Conservation (phyloP, 208 protist genomes). For the Leishmania mexicana region DNA sequence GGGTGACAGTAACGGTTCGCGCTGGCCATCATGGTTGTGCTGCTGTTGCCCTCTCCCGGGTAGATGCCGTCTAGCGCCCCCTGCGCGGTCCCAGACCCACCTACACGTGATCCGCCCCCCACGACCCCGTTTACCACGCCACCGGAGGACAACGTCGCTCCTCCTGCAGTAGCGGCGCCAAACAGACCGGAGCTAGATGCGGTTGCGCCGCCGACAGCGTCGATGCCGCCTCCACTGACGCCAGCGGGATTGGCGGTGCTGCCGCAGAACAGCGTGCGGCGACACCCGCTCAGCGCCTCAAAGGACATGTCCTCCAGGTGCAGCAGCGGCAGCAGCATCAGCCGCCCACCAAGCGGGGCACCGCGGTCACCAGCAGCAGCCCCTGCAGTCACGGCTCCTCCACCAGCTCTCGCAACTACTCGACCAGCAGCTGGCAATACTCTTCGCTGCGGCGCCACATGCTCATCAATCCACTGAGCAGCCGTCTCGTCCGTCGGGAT, state of each 20-base stretch:
- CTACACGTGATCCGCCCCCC: slow-evolving; percentile 7
- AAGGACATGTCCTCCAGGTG: slow-evolving; percentile 72
- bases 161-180: background rate
- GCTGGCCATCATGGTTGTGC: background rate
- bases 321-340: slow-evolving; percentile 52
- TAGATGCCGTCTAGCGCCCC: background rate
- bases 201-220: background rate
- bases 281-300: slow-evolving; percentile 52
- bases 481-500: slow-evolving; percentile 15
- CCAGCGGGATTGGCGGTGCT: background rate
- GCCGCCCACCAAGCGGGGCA: slow-evolving; percentile 28
- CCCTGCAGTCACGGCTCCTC: background rate
- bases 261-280: slow-evolving; percentile 17
- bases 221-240: background rate
- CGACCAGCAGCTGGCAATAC: slow-evolving; percentile 10
- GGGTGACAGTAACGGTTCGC: slow-evolving; percentile 7
- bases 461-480: slow-evolving; percentile 25
- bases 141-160: background rate
- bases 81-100: slow-evolving; percentile 16
- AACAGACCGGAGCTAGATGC: background rate
- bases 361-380: slow-evolving; percentile 18
- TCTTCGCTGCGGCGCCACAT: slow-evolving; percentile 4
- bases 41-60: background rate
- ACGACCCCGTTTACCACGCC: background rate
- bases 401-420: background rate